phyloP scores from a whole-genome alignment of 2,329 filamentous ascomycete genomes.

The Hypoxylon sp. region DNA sequence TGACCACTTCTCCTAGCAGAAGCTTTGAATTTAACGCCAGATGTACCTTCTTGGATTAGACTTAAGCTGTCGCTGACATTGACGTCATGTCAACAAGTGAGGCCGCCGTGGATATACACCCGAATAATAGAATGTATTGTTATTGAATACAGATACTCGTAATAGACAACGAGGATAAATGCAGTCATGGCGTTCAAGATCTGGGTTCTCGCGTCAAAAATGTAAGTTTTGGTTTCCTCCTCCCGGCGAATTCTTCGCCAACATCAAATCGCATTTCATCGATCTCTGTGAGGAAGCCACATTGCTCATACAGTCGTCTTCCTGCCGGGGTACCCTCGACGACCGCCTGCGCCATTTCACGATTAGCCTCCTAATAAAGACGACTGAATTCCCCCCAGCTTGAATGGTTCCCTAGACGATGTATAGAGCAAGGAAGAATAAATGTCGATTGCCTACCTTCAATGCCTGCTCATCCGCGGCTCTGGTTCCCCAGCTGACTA shows the following conservation, averaged over 20 bases:
- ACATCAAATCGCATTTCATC: slow-evolving; percentile 45
- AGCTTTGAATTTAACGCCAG: neutral
- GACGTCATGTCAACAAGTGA: too few species aligned
- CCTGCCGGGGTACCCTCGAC: slow-evolving; percentile 44
- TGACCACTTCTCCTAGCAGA: neutral
- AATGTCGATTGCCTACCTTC: slow-evolving; percentile 25
- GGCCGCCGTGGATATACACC: too few species aligned
- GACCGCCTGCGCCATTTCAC: slow-evolving; percentile 31
- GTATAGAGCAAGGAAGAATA: neutral
- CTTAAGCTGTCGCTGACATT: too few species aligned
- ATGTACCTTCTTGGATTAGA: neutral
- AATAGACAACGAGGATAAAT: neutral
- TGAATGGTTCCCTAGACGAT: neutral
- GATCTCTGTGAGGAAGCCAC: slow-evolving; percentile 42
- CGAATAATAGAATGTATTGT: too few species aligned
- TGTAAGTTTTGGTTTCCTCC: slow-evolving; percentile 37
- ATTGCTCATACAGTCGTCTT: slow-evolving; percentile 44
- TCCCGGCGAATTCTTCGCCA: slow-evolving; percentile 39
- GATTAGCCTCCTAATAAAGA: neutral
- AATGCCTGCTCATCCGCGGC: slow-evolving; percentile 40
- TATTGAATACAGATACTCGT: too few species aligned
- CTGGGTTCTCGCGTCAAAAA: slow-evolving; percentile 44
- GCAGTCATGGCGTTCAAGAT: neutral
- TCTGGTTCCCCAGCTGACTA: slow-evolving; percentile 46
- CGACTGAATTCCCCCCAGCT: neutral